Percentiles rank a stretch among this genome's conserved stretches.
Conservation (phyloP, 139 green algal species). For the Nannochloris sp. region DNA sequence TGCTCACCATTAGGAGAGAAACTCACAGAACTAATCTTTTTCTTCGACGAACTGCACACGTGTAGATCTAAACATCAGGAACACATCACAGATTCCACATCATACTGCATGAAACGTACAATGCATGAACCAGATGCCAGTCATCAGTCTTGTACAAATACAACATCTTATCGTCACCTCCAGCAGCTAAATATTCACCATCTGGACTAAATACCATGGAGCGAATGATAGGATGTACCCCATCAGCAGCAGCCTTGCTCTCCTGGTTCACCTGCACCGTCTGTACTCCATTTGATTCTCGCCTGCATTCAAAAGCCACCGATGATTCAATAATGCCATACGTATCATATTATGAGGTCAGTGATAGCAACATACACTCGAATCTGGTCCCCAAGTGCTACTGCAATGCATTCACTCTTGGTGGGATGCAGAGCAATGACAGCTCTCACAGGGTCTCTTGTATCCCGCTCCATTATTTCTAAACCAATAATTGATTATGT, state of each 20-base stretch:
- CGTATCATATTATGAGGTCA: neutral
- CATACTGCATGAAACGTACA: neutral
- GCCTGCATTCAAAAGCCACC: neutral
- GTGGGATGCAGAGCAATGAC: neutral
- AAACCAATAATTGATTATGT: neutral
- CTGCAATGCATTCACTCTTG: neutral
- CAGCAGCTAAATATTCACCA: conserved; percentile 33
- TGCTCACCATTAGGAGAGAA: conserved; percentile 46
- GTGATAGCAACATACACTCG: neutral
- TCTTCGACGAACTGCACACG: conserved; percentile 20
- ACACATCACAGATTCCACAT: too few relatives aligned
- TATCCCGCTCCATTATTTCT: neutral
- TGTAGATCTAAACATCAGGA: neutral
- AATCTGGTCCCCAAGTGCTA: neutral
- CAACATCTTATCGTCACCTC: conserved; percentile 46
- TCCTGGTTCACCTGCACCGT: neutral
- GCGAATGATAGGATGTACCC: neutral
- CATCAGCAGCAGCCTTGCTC: neutral
- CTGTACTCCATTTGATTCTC: neutral
- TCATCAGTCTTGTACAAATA: conserved; percentile 25
- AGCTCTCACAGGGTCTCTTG: conserved; percentile 1
- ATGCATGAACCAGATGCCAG: conserved; percentile 9
- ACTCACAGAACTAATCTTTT: conserved; percentile 52
- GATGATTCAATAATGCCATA: neutral
- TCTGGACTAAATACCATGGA: conserved; percentile 3